Conservation (phyloP, 345 rosid species). For the Trapa incisa region DNA sequence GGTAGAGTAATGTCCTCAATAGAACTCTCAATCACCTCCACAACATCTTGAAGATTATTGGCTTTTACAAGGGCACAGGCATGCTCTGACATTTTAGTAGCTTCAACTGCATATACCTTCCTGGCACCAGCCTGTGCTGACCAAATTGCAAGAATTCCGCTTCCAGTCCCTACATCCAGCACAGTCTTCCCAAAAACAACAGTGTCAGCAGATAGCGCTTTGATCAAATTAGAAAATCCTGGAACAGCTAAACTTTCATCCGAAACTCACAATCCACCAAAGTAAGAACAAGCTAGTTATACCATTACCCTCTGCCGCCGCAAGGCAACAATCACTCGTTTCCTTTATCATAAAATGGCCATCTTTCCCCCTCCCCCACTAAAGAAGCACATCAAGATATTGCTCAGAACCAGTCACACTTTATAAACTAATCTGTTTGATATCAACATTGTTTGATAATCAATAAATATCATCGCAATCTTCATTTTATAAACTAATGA, state of each 20-base stretch:
- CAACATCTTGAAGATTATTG: constrained; percentile 54
- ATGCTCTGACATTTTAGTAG: constrained; percentile 90
- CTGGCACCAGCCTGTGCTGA: constrained; percentile 98
- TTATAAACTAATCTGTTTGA: too few relatives aligned
- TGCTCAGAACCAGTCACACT: not conserved
- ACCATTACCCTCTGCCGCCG: not conserved
- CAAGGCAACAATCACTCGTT: not conserved
- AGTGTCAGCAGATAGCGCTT: not conserved
- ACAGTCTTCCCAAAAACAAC: constrained; percentile 42
- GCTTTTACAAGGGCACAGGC: constrained; percentile 76
- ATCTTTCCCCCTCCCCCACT: too few relatives aligned
- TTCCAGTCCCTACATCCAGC: constrained; percentile 95
- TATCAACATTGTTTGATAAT: not conserved
- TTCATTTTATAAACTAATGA: not conserved
- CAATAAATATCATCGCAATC: not conserved
- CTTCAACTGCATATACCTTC: constrained; percentile 96
- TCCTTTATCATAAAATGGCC: too few relatives aligned
- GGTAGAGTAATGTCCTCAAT: constrained; percentile 74
- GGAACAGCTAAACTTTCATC: not conserved
- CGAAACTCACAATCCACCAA: too few relatives aligned
- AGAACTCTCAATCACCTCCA: constrained; percentile 82
- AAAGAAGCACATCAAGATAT: too few relatives aligned
- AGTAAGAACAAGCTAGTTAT: not conserved
- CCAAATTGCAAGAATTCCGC: constrained; percentile 99
- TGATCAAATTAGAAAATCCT: not conserved